Percentiles rank a stretch among this genome's conserved stretches.
Evolutionary conservation across 2,329 filamentous ascomycete species (phyloP).

Genomic region (Cladosporium sp.): DNA sequence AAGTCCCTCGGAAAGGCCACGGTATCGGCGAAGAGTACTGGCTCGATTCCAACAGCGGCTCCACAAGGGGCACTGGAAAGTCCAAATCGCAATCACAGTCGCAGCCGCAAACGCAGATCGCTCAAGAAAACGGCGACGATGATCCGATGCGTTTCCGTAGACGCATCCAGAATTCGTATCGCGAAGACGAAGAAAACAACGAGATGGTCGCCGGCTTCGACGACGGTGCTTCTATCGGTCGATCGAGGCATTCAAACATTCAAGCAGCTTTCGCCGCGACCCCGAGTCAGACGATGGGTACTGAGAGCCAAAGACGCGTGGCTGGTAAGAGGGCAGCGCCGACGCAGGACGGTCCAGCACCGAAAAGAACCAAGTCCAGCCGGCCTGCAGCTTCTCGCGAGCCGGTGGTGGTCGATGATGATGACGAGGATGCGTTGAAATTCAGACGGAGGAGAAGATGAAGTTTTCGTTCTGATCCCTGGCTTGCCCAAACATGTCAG

Average conservation of each 20-base stretch:
- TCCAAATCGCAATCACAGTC: constrained; percentile 17
- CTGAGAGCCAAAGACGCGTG: constrained; percentile 16
- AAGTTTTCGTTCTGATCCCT: background rate
- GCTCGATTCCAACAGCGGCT: constrained; percentile 36
- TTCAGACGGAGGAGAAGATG: constrained; percentile 43
- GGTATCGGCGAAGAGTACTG: constrained; percentile 74
- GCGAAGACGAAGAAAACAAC: constrained; percentile 23
- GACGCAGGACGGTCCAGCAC: constrained; percentile 17
- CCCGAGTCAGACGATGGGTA: constrained; percentile 19
- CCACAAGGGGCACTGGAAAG: constrained; percentile 18
- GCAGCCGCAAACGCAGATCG: background rate
- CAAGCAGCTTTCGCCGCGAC: constrained; percentile 2
- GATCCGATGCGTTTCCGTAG: constrained; percentile 25
- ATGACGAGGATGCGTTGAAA: constrained; percentile 51
- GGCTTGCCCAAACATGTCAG: background rate
- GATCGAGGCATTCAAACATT: constrained; percentile 13
- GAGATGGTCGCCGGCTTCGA: constrained; percentile 14
- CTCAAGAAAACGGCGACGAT: constrained; percentile 18
- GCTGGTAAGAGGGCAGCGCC: constrained; percentile 25
- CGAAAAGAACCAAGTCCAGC: constrained; percentile 24
- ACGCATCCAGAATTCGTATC: constrained; percentile 20
- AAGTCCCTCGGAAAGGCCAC: constrained; percentile 64
- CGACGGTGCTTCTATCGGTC: constrained; percentile 13
- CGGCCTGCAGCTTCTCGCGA: constrained; percentile 20
- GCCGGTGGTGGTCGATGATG: constrained; percentile 31